These are phyloP conservation scores for Austroboletus niveus DNA, from an alignment of 1,284 basidiomycete genomes.

Conservation along the genomic window DNA sequence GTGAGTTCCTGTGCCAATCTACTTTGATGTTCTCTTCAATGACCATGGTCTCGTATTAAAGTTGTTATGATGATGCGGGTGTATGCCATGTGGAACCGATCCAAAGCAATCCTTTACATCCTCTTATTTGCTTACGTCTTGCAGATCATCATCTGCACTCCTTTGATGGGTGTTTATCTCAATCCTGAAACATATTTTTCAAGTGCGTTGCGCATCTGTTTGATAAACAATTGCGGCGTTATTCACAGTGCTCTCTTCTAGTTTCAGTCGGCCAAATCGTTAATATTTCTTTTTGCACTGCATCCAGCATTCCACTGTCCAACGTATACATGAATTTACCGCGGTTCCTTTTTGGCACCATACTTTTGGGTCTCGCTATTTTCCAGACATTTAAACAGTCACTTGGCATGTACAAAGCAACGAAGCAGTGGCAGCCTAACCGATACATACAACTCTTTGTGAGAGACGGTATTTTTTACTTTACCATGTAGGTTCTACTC, in stretches of 20 bases:
- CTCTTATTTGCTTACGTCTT: background rate
- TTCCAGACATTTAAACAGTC: background rate
- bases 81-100: too few species aligned
- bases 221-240: background rate
- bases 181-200: background rate
- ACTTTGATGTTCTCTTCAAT: background rate
- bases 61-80: slow-evolving; percentile 8
- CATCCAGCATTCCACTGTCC: rapidly evolving
- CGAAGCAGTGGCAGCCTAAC: too few species aligned
- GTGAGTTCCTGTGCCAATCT: slow-evolving; percentile 1
- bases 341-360: background rate
- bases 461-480: background rate
- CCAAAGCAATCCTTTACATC: slow-evolving; percentile 2
- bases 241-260: background rate
- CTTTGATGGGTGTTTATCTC: background rate
- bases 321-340: background rate
- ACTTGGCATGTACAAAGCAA: slow-evolving; percentile 3
- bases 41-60: background rate
- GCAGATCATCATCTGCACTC: background rate
- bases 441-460: slow-evolving; percentile 4
- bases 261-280: background rate
- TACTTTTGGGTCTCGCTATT: background rate
- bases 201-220: background rate
- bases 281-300: background rate
- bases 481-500: slow-evolving; percentile 5